These are phyloP conservation scores for Nepenthes alata DNA, from an alignment of 179 eudicot species.

Conservation along the genomic window DNA sequence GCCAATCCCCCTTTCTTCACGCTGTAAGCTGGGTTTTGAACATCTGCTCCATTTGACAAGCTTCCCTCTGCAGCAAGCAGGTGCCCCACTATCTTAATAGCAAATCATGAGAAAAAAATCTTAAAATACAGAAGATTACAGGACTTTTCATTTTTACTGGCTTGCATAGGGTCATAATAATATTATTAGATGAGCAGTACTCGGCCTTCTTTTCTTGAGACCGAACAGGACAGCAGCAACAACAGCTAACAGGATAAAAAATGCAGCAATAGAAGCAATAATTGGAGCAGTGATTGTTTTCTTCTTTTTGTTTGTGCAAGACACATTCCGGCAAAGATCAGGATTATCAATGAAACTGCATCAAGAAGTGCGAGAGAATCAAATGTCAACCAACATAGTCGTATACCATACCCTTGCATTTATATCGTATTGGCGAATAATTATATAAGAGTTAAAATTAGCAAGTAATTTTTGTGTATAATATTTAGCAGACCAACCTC, in stretches of 20 bases:
- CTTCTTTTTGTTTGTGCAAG: constrained; percentile 4
- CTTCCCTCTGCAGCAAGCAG: neutral
- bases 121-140: neutral
- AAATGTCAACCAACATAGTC: no score
- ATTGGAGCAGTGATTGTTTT: neutral
- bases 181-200: no score
- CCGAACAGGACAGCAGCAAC: neutral
- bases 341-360: constrained; percentile 4
- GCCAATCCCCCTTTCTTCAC: constrained; percentile 11
- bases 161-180: no score
- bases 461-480: no score
- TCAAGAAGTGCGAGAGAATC: neutral
- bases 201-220: neutral
- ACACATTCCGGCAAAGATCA: constrained; percentile 2
- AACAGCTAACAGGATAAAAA: constrained; percentile 1
- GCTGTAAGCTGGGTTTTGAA: neutral
- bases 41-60: neutral
- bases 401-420: no score
- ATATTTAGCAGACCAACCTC: neutral
- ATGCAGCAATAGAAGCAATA: constrained; percentile 4
- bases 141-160: neutral
- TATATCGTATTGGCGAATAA: no score
- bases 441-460: no score
- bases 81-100: neutral
- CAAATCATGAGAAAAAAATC: neutral